Base-by-base conservation (phyloP, 257 asterid genomes). In the Nicotiana noctiflora region DNA sequence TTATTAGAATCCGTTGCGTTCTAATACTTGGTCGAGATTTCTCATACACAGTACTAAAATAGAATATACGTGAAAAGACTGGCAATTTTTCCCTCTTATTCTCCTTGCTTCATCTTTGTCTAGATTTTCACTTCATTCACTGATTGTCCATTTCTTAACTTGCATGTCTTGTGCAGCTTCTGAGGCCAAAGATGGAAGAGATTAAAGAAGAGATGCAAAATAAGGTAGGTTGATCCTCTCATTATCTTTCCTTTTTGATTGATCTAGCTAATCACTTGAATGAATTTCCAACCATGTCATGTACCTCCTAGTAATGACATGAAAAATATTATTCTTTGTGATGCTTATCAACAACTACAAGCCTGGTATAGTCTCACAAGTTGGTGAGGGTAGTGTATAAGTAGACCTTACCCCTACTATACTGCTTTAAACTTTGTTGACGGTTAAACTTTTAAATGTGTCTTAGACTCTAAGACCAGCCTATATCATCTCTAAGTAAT, bases 161-260 rank as follows among this genome's bases (percentile, higher is more conserved):
- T 83, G 21, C 62, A 84, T 75, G 75, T 81, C 68, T 67, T 90
- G 61, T 85, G 90, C 95, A 95, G 99, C 91, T 93, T 82, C 61
- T 95, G 81, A 86, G 89, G 80, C 97, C 98, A 60, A 77, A 83
- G 52, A 46, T 95, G 87, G 97, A 95, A 90, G 93, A 83, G 84
- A 81, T 95, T 55, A 89, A 88, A 65, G 92, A 90, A 77, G 99
- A 95, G 85, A 93, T 93, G 96, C 81, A 88, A 44, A 86, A 87
- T 79, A 86, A 81, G 91, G 99, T 95, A 91, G 77, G 86, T 46
- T 76, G 31, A 70, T 68, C 66, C 18, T 57, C 84, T 83, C 79
- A 85, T 78, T 77, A 70, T 49, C 15, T 2, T 74, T 74, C 79
- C 40, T 21, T n/a, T 49, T 49, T 49, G 61, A 49, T 74, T 74